A percentile compares a stretch with the other conserved stretches of the same genome.
phyloP scores from a whole-genome alignment of 768 basidiomycete species.

The Mycena vitilis region DNA sequence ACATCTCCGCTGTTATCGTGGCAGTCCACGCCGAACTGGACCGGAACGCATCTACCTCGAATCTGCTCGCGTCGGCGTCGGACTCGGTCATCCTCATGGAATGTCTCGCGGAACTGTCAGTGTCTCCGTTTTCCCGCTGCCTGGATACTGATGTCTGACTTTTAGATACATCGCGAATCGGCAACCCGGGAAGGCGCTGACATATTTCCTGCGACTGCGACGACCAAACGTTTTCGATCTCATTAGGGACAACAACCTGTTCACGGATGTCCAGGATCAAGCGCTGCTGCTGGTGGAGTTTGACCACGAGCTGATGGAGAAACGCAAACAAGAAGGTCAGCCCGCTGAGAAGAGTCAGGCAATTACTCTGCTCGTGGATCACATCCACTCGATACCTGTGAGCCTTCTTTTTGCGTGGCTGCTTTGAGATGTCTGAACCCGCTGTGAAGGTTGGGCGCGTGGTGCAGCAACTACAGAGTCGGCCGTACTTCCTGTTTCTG shows the following conservation, averaged over 20 bases:
- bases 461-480: conserved; percentile 83
- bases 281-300: conserved; percentile 94
- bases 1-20: conserved; percentile 87
- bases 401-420: conserved; percentile 41
- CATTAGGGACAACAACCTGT: conserved; percentile 92
- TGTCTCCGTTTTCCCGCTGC: background rate
- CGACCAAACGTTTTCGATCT: conserved; percentile 93
- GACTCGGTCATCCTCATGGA: conserved; percentile 85
- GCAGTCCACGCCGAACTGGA: conserved; percentile 89
- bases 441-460: conserved; percentile 82
- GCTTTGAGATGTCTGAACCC: background rate
- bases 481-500: conserved; percentile 87
- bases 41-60: conserved; percentile 61
- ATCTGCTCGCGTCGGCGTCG: conserved; percentile 51
- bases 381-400: conserved; percentile 96
- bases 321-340: conserved; percentile 57
- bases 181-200: conserved; percentile 94
- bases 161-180: conserved; percentile 90
- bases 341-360: conserved; percentile 73
- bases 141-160: conserved; percentile 8
- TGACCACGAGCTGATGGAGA: conserved; percentile 85
- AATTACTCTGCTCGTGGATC: conserved; percentile 89
- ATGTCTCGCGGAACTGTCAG: conserved; percentile 90
- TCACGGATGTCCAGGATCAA: conserved; percentile 95
- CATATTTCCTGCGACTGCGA: conserved; percentile 88